These are phyloP conservation scores for Arabis alpina DNA, from an alignment of 345 rosid species.

Conservation along the genomic window DNA sequence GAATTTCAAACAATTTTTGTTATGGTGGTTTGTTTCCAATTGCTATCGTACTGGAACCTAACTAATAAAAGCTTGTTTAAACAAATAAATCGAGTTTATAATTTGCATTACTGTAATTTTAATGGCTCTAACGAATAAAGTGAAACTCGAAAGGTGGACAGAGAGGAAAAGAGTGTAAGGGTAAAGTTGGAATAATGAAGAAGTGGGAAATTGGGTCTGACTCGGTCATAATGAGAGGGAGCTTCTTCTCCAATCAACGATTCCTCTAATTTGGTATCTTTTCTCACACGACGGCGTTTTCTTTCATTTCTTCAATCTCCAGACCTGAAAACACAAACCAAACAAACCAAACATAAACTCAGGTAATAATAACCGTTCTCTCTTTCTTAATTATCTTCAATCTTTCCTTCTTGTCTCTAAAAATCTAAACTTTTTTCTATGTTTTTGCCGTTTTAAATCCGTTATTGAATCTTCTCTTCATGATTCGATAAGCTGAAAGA, in stretches of 20 bases:
- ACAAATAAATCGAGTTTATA: background rate
- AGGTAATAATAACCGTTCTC: no score
- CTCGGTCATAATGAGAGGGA: conserved; percentile 29
- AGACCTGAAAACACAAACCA: background rate
- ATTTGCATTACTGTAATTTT: background rate
- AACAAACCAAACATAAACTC: no score
- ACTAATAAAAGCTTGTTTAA: background rate
- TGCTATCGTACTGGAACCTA: no score
- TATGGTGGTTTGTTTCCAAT: no score
- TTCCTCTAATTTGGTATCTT: conserved; percentile 36
- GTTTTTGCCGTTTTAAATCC: background rate
- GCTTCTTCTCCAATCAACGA: conserved; percentile 38
- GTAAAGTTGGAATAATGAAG: background rate
- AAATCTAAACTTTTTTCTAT: background rate
- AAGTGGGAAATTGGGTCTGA: conserved; percentile 11
- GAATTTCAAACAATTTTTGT: no score
- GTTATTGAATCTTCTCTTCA: background rate
- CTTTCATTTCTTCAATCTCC: background rate
- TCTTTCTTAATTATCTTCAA: background rate
- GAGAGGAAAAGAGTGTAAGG: conserved; percentile 14
- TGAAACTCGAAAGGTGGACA: background rate
- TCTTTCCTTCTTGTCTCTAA: background rate
- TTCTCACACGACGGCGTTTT: conserved; percentile 31
- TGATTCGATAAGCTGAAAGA: conserved; percentile 11
- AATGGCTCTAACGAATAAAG: background rate